phyloP scores from a whole-genome alignment of 768 basidiomycete genomes.

The Collybia sp. region DNA sequence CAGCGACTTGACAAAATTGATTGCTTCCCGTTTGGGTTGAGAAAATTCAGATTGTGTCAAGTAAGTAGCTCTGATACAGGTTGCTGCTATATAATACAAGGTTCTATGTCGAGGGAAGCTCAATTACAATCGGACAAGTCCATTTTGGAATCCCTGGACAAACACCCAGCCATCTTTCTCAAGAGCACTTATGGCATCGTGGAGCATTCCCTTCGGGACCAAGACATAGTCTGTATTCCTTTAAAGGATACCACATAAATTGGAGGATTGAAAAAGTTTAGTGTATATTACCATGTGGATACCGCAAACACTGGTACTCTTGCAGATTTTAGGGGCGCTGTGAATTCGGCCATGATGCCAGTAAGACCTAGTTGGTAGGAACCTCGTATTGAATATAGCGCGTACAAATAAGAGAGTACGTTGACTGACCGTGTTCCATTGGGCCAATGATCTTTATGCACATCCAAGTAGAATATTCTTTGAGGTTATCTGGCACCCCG shows the following conservation, averaged over 20 bases:
- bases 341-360: slow-evolving; percentile 51
- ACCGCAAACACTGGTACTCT: slow-evolving; percentile 53
- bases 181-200: slow-evolving; percentile 37
- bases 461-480: slow-evolving; percentile 42
- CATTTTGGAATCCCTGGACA: slow-evolving; percentile 16
- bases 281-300: slow-evolving; percentile 50
- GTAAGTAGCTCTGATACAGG: too few relatives aligned
- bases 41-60: too few relatives aligned
- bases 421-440: slow-evolving; percentile 56
- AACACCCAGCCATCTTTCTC: slow-evolving; percentile 51
- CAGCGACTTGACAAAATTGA: too few relatives aligned
- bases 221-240: slow-evolving; percentile 70
- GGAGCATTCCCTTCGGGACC: slow-evolving; percentile 39
- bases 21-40: too few relatives aligned
- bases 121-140: neutral
- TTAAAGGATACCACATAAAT: slow-evolving; percentile 2
- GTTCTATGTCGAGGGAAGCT: too few relatives aligned
- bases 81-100: too few relatives aligned
- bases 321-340: slow-evolving; percentile 46
- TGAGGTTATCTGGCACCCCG: slow-evolving; percentile 27
- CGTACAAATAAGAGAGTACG: too few relatives aligned
- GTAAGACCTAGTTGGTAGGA: slow-evolving; percentile 37
- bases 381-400: neutral
- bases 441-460: slow-evolving; percentile 63
- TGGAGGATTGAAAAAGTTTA: neutral